Conservation (phyloP, 208 protist genomes). For the Porcisia hertigi region DNA sequence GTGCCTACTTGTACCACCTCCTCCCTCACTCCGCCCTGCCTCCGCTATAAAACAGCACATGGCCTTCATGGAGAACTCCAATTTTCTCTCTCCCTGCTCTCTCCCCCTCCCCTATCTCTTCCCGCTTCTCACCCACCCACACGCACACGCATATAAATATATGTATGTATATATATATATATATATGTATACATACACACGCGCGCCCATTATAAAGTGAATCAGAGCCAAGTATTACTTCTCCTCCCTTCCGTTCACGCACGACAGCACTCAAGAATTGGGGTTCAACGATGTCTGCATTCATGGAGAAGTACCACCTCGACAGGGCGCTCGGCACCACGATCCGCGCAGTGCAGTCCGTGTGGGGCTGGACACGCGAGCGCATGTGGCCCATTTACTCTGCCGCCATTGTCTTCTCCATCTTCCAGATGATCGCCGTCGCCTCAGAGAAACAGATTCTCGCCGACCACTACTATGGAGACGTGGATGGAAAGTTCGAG, state of each 20-base stretch:
- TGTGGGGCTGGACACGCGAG: constrained; percentile 55
- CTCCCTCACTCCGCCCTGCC: background rate
- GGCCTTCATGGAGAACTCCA: background rate
- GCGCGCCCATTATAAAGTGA: background rate
- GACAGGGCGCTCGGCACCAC: constrained; percentile 31
- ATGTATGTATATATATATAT: background rate
- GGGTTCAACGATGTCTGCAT: constrained; percentile 37
- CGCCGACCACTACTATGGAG: constrained; percentile 82
- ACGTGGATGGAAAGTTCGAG: constrained; percentile 27
- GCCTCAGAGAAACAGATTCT: constrained; percentile 87
- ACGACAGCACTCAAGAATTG: background rate
- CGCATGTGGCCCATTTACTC: constrained; percentile 85
- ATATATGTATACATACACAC: background rate
- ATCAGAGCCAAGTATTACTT: background rate
- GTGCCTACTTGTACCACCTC: background rate
- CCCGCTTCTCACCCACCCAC: background rate
- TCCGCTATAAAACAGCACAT: background rate
- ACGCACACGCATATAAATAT: constrained; percentile 5
- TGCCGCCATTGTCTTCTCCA: constrained; percentile 66
- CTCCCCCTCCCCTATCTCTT: background rate
- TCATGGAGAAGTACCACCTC: constrained; percentile 49
- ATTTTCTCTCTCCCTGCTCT: background rate
- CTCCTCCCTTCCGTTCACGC: background rate
- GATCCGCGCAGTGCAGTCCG: constrained; percentile 30
- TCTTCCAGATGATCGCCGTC: constrained; percentile 73